Conservation (phyloP, 768 basidiomycete genomes). For the Kwoniella sp. region DNA sequence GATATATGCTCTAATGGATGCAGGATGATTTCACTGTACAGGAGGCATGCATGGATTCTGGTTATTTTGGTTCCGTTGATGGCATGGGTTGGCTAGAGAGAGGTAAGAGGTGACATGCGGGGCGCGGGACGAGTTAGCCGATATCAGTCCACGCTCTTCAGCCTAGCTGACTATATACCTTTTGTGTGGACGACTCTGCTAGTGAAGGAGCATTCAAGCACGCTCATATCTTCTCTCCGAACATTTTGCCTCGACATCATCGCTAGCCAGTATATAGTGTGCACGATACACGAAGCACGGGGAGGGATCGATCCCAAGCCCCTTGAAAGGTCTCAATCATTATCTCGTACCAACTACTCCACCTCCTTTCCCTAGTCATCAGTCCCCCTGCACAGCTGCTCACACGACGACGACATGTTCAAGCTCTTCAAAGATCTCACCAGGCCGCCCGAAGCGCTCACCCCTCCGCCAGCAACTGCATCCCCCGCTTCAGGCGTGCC, state of each 20-base stretch:
- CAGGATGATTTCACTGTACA: no score
- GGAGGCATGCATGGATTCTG: no score
- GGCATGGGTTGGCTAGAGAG: no score
- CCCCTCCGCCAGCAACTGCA: constrained; percentile 28
- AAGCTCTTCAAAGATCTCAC: constrained; percentile 52
- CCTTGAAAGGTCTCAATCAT: background rate
- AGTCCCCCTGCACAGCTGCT: background rate
- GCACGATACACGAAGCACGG: background rate
- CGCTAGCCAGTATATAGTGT: background rate
- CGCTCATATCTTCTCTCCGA: background rate
- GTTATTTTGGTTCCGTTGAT: constrained; percentile 3
- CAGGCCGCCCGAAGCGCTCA: constrained; percentile 37
- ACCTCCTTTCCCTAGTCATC: no score
- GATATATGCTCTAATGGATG: no score
- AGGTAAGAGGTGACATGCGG: no score
- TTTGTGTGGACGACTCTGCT: no score
- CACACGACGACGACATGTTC: constrained; percentile 43
- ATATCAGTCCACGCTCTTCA: background rate
- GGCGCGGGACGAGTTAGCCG: background rate
- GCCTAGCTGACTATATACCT: no score
- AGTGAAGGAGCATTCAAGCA: background rate
- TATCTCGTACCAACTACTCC: no score
- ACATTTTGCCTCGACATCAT: background rate
- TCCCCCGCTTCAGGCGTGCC: constrained; percentile 9
- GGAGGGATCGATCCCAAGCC: background rate